Evolutionary conservation across 2,329 filamentous ascomycete genomes (phyloP), one percentile per base, ranked within the genome.

Genomic region (Phialocephala sp.): DNA sequence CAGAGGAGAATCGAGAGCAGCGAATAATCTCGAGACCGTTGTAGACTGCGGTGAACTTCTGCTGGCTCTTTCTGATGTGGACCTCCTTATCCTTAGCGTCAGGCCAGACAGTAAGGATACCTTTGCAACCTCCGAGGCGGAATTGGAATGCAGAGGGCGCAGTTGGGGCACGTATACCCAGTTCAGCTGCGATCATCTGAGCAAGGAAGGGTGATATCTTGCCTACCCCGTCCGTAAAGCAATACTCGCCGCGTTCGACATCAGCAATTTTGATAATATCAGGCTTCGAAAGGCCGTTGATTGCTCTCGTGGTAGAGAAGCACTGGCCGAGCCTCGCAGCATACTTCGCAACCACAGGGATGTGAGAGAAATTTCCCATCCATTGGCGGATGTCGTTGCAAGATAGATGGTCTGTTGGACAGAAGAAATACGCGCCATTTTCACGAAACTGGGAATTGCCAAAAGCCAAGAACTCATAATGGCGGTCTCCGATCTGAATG

Each of bases 371-470:
- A 15, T 90, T 81, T 0, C 95, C 95, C 90, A 98, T 97, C 87
- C 91, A 94, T 37, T 82, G 77, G 4, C 94, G 90, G 64, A 99
- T 97, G 59, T 89, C 83, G 20, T 90, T 85, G 61, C 92, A 92
- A 1, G 87, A 90, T 8, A 91, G 75, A 62, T 87, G 81, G 0
- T 86, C 80, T 0, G 87, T 88, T 0, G 91, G 86, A 4, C 92
- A 90, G 76, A 98, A 98, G 78, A 99, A 97, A 75, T 95, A 98
- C 0, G 92, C 94, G 0, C 94, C 91, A 71, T 94, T 89, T 74
- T 98, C 94, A 60, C 94, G 87, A 66, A 99, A 91, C 73, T 99
- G 95, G 0, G 95, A 97, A 77, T 95, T 98, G 0, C 95, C 94
- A 79, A 94, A 97, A 0, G 94, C 95, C 32, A 99, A 85, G 69